Conservation (phyloP, 2,329 filamentous ascomycete species). For the Proliferodiscus dingleyae region DNA sequence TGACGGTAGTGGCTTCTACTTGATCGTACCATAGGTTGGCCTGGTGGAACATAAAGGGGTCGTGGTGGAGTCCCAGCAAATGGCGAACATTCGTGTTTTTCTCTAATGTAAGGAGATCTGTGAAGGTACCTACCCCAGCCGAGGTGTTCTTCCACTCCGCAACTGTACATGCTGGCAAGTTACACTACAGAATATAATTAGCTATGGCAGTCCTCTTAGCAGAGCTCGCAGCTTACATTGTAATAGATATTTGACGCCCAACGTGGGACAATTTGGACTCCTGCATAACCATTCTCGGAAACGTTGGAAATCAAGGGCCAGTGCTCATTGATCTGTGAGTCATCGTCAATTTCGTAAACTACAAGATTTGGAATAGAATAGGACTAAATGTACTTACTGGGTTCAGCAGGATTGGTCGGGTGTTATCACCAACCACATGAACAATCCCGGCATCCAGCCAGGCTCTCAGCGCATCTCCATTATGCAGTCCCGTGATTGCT, state of each 20-base stretch:
- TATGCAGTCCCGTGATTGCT: conserved; percentile 59
- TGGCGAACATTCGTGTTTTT: conserved; percentile 50
- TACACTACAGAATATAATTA: conserved; percentile 41
- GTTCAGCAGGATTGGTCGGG: conserved; percentile 50
- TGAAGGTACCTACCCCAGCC: conserved; percentile 48
- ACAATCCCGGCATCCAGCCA: conserved; percentile 56
- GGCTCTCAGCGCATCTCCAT: conserved; percentile 55
- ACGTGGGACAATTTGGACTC: conserved; percentile 52
- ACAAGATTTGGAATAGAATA: conserved; percentile 44
- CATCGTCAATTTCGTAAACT: conserved; percentile 39
- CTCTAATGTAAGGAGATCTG: conserved; percentile 46
- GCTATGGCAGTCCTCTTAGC: neutral
- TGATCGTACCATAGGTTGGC: conserved; percentile 52
- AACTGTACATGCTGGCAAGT: conserved; percentile 50
- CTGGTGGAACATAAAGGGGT: conserved; percentile 48
- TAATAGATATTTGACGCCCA: conserved; percentile 61
- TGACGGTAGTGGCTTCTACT: conserved; percentile 28
- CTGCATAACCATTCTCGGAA: conserved; percentile 47
- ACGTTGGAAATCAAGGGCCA: conserved; percentile 52
- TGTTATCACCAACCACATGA: conserved; percentile 59
- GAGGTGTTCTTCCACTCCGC: conserved; percentile 58
- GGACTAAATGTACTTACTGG: conserved; percentile 42
- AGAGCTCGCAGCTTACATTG: conserved; percentile 44
- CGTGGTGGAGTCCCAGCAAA: conserved; percentile 45
- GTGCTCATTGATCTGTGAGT: conserved; percentile 33